Conservation (phyloP, 2,329 filamentous ascomycete genomes). For the Beauveria bassiana region DNA sequence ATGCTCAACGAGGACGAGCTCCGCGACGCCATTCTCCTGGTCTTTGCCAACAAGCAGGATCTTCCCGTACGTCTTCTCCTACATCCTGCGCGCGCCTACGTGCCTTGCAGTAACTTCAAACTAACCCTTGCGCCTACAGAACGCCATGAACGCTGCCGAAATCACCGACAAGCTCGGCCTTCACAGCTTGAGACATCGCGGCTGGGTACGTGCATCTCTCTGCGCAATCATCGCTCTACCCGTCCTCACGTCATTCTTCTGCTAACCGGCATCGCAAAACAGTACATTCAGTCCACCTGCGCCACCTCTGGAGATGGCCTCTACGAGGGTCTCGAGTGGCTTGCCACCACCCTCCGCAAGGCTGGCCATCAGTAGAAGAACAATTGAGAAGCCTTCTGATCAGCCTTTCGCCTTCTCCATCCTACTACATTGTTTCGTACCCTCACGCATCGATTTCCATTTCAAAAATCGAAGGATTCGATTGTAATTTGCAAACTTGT, state of each 20-base stretch:
- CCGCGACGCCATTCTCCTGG: constrained; percentile 89
- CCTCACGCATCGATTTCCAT: constrained; percentile 32
- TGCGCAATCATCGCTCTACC: neutral
- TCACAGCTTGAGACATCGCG: constrained; percentile 95
- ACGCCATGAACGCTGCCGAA: constrained; percentile 99
- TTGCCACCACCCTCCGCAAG: constrained; percentile 77
- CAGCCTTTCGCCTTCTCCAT: constrained; percentile 25
- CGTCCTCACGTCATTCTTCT: neutral
- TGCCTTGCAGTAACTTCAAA: constrained; percentile 3
- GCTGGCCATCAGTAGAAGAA: constrained; percentile 53
- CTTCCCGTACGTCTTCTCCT: constrained; percentile 64
- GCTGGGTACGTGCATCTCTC: constrained; percentile 69
- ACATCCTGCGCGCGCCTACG: constrained; percentile 2
- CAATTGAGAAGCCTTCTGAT: constrained; percentile 22
- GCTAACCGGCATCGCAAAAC: constrained; percentile 16
- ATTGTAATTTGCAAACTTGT: constrained; percentile 50
- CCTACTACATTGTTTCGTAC: constrained; percentile 33
- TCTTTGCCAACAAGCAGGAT: constrained; percentile 99
- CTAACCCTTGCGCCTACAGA: constrained; percentile 45
- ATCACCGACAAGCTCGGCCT: constrained; percentile 99
- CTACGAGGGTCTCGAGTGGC: constrained; percentile 97
- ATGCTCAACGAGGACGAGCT: constrained; percentile 99
- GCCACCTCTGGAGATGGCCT: constrained; percentile 98
- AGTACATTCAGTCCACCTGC: constrained; percentile 99
- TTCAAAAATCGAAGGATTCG: constrained; percentile 37